These are phyloP conservation scores for Acanthamoeba lenticulata DNA, from an alignment of 208 protist species.

Conservation along the genomic window DNA sequence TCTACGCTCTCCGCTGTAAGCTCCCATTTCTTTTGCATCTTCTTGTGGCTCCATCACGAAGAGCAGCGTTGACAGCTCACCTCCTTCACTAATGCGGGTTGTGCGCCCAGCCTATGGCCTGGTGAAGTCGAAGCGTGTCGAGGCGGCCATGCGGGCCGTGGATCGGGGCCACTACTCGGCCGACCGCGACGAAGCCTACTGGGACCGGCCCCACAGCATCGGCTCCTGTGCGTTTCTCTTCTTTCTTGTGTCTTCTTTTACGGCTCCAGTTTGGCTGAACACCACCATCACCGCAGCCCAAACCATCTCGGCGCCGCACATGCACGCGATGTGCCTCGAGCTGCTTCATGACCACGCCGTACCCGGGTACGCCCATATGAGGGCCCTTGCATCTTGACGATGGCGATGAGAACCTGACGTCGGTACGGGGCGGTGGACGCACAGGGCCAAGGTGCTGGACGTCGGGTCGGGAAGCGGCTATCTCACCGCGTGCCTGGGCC, in stretches of 20 bases:
- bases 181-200: constrained; percentile 56
- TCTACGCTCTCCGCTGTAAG: neutral
- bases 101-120: constrained; percentile 29
- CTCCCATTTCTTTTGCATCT: neutral
- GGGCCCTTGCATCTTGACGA: neutral
- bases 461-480: constrained; percentile 83
- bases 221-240: neutral
- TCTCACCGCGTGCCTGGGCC: constrained; percentile 72
- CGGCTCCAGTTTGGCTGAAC: neutral
- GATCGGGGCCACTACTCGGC: constrained; percentile 42
- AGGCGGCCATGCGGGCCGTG: constrained; percentile 19
- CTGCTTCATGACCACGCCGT: constrained; percentile 65
- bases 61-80: neutral
- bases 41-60: neutral
- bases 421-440: too few relatives aligned
- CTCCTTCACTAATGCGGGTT: neutral
- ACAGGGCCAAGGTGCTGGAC: constrained; percentile 74
- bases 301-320: constrained; percentile 86
- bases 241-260: neutral
- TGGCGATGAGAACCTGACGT: neutral
- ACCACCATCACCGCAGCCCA: neutral
- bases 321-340: constrained; percentile 83
- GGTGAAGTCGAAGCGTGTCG: constrained; percentile 10
- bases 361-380: constrained; percentile 10
- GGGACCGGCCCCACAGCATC: constrained; percentile 43